Conservation (phyloP, 345 rosid genomes). For the Erodium maritimum region DNA sequence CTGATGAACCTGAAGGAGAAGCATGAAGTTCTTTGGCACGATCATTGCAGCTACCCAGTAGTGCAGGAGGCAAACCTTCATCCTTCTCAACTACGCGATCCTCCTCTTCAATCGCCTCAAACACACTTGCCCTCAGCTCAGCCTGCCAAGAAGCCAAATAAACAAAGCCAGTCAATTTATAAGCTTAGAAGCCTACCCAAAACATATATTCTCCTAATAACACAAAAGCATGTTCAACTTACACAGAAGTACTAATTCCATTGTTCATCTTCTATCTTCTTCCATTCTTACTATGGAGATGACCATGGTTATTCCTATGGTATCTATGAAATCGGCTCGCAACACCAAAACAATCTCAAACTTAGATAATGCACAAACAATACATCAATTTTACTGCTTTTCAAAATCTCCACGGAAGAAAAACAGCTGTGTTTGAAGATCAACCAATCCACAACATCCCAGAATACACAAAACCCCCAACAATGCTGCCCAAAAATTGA, state of each 20-base stretch:
- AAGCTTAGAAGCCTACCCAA: not conserved
- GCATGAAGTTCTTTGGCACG: conserved; percentile 89
- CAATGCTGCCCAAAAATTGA: not conserved
- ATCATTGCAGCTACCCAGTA: conserved; percentile 91
- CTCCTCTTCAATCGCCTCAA: conserved; percentile 97
- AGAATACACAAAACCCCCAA: not conserved
- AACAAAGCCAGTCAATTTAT: not conserved
- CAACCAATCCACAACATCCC: not conserved
- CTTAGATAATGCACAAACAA: not conserved
- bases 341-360: not conserved
- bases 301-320: too few species aligned
- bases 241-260: not conserved
- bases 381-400: not conserved
- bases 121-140: conserved; percentile 94
- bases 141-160: conserved; percentile 42
- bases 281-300: too few species aligned
- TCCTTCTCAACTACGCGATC: conserved; percentile 66
- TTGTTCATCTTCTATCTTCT: too few species aligned
- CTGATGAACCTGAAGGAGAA: conserved; percentile 69
- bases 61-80: conserved; percentile 76
- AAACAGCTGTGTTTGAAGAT: not conserved
- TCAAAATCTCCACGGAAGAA: not conserved
- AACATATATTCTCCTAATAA: not conserved
- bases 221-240: not conserved
- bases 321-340: not conserved